Evolutionary conservation across 306 rosid species (phyloP).

Genomic region (Gastrolobium villosum): DNA sequence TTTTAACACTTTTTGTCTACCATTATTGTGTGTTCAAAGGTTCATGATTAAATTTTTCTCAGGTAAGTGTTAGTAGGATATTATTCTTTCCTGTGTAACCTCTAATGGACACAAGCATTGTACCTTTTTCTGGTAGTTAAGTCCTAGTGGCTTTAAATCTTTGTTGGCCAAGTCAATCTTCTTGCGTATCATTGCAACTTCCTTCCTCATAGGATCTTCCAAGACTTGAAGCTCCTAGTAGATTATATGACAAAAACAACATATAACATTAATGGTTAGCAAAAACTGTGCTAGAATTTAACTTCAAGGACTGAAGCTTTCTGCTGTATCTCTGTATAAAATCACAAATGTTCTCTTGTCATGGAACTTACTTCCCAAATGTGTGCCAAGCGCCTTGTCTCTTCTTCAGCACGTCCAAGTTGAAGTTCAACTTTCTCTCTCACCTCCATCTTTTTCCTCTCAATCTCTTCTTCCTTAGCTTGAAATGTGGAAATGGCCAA

Average conservation of each 20-base stretch:
- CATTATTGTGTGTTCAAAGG: constrained; percentile 14
- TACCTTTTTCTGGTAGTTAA: constrained; percentile 86
- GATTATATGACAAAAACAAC: constrained; percentile 35
- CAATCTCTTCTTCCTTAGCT: constrained; percentile 91
- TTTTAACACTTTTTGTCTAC: neutral
- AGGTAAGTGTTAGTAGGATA: neutral
- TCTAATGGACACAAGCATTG: constrained; percentile 5
- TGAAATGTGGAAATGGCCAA: constrained; percentile 71
- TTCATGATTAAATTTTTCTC: neutral
- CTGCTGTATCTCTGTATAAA: neutral
- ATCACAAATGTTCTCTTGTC: neutral
- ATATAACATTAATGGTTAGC: neutral
- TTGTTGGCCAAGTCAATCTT: constrained; percentile 73
- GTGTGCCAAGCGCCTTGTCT: constrained; percentile 79
- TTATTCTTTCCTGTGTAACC: neutral
- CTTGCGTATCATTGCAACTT: constrained; percentile 82
- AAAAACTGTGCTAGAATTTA: neutral
- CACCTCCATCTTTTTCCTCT: constrained; percentile 87
- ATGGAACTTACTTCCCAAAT: constrained; percentile 88
- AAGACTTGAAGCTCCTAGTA: constrained; percentile 84
- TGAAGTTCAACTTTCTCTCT: constrained; percentile 86
- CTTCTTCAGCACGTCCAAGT: constrained; percentile 89
- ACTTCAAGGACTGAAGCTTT: constrained; percentile 27
- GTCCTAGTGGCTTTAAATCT: constrained; percentile 84
- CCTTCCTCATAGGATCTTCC: constrained; percentile 88